phyloP scores from a whole-genome alignment of 495 filamentous ascomycete genomes.

The Hyaloscypha hepaticicola region DNA sequence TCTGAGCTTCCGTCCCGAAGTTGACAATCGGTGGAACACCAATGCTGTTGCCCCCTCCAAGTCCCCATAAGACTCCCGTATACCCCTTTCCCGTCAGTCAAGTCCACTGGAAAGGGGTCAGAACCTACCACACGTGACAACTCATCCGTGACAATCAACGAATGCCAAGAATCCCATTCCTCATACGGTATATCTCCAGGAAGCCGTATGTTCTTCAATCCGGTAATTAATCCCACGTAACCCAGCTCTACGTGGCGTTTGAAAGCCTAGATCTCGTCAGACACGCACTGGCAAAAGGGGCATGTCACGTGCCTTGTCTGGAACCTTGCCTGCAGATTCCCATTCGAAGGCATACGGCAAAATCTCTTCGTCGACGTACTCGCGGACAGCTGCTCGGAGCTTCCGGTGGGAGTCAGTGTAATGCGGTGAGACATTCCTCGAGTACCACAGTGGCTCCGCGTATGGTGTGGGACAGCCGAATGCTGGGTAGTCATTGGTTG shows the following conservation, averaged over 20 bases:
- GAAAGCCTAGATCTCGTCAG: conserved; percentile 21
- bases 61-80: conserved; percentile 47
- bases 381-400: conserved; percentile 44
- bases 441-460: conserved; percentile 33
- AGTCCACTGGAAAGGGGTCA: not conserved
- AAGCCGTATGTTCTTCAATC: conserved; percentile 38
- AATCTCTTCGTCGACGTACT: conserved; percentile 47
- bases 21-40: conserved; percentile 54
- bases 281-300: not conserved
- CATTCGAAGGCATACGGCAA: conserved; percentile 47
- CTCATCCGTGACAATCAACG: conserved; percentile 48
- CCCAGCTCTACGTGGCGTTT: conserved; percentile 43
- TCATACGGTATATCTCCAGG: conserved; percentile 43
- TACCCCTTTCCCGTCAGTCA: conserved; percentile 32
- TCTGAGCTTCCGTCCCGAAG: conserved; percentile 51
- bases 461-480: conserved; percentile 28
- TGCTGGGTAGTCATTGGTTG: conserved; percentile 1
- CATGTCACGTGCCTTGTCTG: conserved; percentile 35
- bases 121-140: conserved; percentile 37
- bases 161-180: conserved; percentile 52
- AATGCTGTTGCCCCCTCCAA: conserved; percentile 53
- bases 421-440: conserved; percentile 39
- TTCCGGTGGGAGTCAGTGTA: conserved; percentile 48
- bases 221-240: conserved; percentile 31
- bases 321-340: conserved; percentile 47